Percentiles rank a stretch among this genome's conserved stretches.
Evolutionary conservation across 148 eudicot species (phyloP).

Genomic region (Spergularia marina): DNA sequence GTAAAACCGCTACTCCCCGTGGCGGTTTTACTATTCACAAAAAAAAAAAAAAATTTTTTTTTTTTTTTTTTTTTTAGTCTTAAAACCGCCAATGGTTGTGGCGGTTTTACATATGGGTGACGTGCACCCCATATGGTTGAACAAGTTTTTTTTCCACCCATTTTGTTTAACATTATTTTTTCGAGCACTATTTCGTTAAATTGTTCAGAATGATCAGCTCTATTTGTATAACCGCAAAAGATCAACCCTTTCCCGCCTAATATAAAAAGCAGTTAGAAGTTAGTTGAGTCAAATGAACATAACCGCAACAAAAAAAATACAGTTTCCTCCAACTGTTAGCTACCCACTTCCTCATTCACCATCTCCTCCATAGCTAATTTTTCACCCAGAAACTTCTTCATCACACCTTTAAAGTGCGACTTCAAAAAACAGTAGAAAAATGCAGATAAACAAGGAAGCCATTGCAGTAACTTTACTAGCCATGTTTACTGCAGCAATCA

Average conservation of each 20-base stretch:
- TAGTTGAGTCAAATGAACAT: conserved; percentile 5
- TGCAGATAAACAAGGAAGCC: conserved; percentile 16
- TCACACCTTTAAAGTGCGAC: not conserved
- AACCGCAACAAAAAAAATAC: not conserved
- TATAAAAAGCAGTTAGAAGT: conserved; percentile 15
- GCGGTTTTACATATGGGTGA: no score
- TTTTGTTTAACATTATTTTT: no score
- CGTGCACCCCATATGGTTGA: no score
- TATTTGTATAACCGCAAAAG: not conserved
- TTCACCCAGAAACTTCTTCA: not conserved
- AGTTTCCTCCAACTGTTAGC: conserved; percentile 17
- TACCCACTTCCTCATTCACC: conserved; percentile 17
- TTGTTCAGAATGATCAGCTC: not conserved
- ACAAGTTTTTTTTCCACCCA: no score
- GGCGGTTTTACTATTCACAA: no score
- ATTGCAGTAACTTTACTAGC: conserved; percentile 9
- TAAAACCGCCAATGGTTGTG: no score
- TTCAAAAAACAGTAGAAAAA: not conserved
- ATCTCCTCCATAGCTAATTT: not conserved
- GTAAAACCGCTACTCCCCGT: no score
- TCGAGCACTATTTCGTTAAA: no score
- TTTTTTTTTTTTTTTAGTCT: no score
- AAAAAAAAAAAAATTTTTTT: no score
- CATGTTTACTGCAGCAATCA: conserved; percentile 16
- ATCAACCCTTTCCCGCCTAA: conserved; percentile 5